Conservation (phyloP, 345 rosid genomes). For the Arabidopsis arenosa region DNA sequence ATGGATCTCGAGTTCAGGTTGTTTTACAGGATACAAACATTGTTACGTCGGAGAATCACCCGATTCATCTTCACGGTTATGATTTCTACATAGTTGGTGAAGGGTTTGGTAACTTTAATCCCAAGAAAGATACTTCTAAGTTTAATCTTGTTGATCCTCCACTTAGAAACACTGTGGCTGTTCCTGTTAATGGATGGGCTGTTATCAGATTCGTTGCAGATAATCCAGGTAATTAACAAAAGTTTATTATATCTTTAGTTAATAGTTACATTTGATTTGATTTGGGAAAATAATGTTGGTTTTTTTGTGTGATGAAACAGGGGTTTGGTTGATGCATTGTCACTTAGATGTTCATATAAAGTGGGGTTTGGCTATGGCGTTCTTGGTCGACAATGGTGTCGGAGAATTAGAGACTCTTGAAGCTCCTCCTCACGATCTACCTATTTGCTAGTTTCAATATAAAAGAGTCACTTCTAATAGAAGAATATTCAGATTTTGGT, state of each 20-base stretch:
- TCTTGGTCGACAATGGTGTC: slow-evolving; percentile 76
- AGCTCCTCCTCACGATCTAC: slow-evolving; percentile 76
- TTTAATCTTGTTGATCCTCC: slow-evolving; percentile 95
- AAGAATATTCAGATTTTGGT: slow-evolving; percentile 24
- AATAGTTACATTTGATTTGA: neutral
- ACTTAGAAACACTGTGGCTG: slow-evolving; percentile 78
- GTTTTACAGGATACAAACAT: slow-evolving; percentile 89
- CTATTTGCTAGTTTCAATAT: slow-evolving; percentile 54
- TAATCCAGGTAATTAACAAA: slow-evolving; percentile 73
- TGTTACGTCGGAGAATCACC: slow-evolving; percentile 85
- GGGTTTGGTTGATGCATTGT: slow-evolving; percentile 95
- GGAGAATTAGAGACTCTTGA: slow-evolving; percentile 62
- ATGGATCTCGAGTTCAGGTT: slow-evolving; percentile 75
- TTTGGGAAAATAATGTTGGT: neutral
- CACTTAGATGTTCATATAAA: slow-evolving; percentile 90
- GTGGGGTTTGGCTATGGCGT: slow-evolving; percentile 92
- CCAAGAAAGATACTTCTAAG: slow-evolving; percentile 64
- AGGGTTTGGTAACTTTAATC: slow-evolving; percentile 91
- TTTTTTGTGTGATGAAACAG: slow-evolving; percentile 44
- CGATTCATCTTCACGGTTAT: slow-evolving; percentile 91
- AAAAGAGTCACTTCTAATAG: neutral
- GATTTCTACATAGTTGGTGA: slow-evolving; percentile 85
- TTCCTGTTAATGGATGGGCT: slow-evolving; percentile 86
- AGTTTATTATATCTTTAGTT: no score
- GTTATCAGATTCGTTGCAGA: slow-evolving; percentile 94